A percentile compares a stretch with the other conserved stretches of the same genome.
Conservation (phyloP, 1,139 yeast genomes). For the Pichia sp. region DNA sequence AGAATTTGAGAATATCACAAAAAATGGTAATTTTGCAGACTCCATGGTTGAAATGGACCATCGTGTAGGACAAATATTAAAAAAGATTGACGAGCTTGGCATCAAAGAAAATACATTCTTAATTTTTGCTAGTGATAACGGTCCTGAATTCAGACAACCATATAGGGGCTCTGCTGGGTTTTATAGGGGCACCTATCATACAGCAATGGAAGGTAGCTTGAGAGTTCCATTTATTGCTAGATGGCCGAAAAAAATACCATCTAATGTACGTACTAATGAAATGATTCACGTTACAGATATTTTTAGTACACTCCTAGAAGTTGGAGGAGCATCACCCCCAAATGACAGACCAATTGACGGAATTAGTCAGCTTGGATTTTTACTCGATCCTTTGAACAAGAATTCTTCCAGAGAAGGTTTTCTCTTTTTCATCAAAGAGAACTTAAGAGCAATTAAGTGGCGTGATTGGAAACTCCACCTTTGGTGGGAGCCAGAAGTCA, state of each 20-base stretch:
- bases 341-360: conserved; percentile 7
- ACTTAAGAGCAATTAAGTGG: conserved; percentile 7
- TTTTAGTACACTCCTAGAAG: conserved; percentile 1
- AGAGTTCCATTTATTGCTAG: conserved; percentile 8
- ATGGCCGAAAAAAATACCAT: conserved; percentile 5
- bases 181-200: conserved; percentile 6
- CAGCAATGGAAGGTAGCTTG: conserved; percentile 9
- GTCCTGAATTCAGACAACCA: conserved; percentile 7
- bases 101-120: conserved; percentile 6
- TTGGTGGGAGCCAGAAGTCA: conserved; percentile 9
- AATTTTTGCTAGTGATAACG: conserved; percentile 7
- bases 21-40: conserved; percentile 8
- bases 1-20: conserved; percentile 7
- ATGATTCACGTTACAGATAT: conserved; percentile 6
- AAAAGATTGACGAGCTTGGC: conserved; percentile 4
- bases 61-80: conserved; percentile 5
- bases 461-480: conserved; percentile 7
- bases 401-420: conserved; percentile 6
- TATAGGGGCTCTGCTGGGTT: conserved; percentile 8
- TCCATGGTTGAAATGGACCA: conserved; percentile 9
- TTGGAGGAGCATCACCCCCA: neutral
- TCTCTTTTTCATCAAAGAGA: conserved; percentile 3
- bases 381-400: conserved; percentile 3
- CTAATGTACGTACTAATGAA: conserved; percentile 1
- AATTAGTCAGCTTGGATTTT: conserved; percentile 2